A percentile compares a stretch with the other conserved stretches of the same genome.
These are phyloP conservation scores for Euphorbia lathyris DNA, from an alignment of 345 rosid genomes.

Conservation along the genomic window DNA sequence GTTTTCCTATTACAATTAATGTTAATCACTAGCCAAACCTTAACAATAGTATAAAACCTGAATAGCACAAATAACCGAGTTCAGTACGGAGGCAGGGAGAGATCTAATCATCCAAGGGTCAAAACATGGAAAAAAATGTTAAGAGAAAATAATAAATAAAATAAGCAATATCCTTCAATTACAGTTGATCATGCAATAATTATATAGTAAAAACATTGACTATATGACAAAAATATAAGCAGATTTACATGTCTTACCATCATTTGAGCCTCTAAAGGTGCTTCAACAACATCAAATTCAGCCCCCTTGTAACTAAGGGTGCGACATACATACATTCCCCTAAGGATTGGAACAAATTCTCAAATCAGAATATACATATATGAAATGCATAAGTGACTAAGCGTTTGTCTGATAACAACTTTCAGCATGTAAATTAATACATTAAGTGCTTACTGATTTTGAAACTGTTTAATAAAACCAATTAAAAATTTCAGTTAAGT, in stretches of 20 bases:
- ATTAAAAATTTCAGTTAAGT: too few relatives aligned
- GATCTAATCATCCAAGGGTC: background rate
- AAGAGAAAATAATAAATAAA: background rate
- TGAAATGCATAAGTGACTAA: too few relatives aligned
- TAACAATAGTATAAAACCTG: background rate
- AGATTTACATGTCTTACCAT: slow-evolving; percentile 45
- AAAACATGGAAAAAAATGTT: background rate
- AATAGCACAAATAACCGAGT: background rate
- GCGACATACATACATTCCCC: slow-evolving; percentile 99
- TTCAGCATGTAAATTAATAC: too few relatives aligned
- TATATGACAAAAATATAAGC: background rate
- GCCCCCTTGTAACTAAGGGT: slow-evolving; percentile 95
- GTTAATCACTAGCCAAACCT: background rate
- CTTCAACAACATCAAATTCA: slow-evolving; percentile 93
- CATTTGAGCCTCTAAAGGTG: slow-evolving; percentile 85
- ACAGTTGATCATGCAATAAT: background rate
- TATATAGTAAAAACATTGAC: background rate
- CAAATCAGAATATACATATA: background rate
- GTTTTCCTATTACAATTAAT: too few relatives aligned
- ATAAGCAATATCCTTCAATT: background rate
- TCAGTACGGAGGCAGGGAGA: background rate
- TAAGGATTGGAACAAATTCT: slow-evolving; percentile 30
- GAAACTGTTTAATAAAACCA: too few relatives aligned
- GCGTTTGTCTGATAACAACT: too few relatives aligned
- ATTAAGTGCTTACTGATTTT: too few relatives aligned